A percentile compares a stretch with the other conserved stretches of the same genome.
phyloP scores from a whole-genome alignment of 208 protist species.

The Porcisia deanei region DNA sequence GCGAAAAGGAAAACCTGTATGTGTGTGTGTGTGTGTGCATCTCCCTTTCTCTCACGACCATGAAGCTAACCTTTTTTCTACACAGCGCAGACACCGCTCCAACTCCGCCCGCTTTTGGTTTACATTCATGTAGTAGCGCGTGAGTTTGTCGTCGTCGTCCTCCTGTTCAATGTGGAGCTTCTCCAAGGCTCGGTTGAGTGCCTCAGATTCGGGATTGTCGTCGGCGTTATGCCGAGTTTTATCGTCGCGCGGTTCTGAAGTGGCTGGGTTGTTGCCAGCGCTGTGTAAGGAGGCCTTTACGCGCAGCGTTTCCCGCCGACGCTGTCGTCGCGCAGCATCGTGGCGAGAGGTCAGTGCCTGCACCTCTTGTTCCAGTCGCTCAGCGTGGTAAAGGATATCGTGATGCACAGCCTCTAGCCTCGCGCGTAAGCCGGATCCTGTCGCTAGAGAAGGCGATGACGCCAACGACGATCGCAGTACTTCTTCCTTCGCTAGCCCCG shows the following conservation, averaged over 20 bases:
- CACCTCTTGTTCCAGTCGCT: constrained; percentile 26
- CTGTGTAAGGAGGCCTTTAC: constrained; percentile 19
- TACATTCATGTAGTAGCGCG: constrained; percentile 26
- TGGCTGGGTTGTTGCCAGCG: constrained; percentile 6
- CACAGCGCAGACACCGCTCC: constrained; percentile 12
- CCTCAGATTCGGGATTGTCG: neutral
- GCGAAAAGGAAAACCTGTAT: no score
- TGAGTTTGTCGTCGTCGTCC: constrained; percentile 26
- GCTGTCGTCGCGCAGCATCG: constrained; percentile 26
- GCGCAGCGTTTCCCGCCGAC: constrained; percentile 22
- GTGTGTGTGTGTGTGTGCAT: neutral
- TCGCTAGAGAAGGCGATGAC: neutral
- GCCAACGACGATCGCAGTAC: neutral
- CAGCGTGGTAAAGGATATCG: constrained; percentile 17
- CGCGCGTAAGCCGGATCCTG: constrained; percentile 3
- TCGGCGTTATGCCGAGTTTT: neutral
- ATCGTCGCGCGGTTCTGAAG: constrained; percentile 11
- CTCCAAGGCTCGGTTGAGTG: constrained; percentile 23
- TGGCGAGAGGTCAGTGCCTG: constrained; percentile 23
- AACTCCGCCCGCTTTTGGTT: constrained; percentile 28
- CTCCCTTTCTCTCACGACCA: neutral
- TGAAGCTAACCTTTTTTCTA: constrained; percentile 24
- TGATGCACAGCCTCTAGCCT: constrained; percentile 23
- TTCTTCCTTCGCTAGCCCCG: neutral
- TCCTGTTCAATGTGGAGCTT: constrained; percentile 29